A percentile compares a stretch with the other conserved stretches of the same genome.
Conservation (phyloP, 2,329 filamentous ascomycete species). For the Epichloe typhina region DNA sequence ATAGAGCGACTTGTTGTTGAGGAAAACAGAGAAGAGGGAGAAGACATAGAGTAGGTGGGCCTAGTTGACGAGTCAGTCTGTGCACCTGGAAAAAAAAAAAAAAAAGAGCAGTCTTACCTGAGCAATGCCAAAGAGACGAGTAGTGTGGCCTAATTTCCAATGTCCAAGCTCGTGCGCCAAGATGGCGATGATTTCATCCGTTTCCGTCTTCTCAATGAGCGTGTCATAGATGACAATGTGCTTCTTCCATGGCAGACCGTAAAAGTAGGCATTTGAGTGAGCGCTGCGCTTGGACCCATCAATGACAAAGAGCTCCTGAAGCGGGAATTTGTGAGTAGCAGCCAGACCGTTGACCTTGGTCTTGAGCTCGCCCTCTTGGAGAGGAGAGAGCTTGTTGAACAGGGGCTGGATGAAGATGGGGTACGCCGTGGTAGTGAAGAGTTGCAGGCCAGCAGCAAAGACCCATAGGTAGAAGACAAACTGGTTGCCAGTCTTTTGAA, state of each 20-base stretch:
- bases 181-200: conserved; percentile 86
- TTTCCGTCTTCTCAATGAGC: conserved; percentile 85
- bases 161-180: conserved; percentile 92
- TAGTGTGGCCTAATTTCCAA: conserved; percentile 94
- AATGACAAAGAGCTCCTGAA: conserved; percentile 88
- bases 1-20: conserved; percentile 89
- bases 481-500: conserved; percentile 81
- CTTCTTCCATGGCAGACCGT: conserved; percentile 97
- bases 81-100: too few species aligned
- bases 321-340: conserved; percentile 73
- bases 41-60: conserved; percentile 96
- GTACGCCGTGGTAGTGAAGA: conserved; percentile 93
- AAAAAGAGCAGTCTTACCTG: conserved; percentile 38
- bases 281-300: conserved; percentile 79
- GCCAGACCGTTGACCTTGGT: conserved; percentile 75
- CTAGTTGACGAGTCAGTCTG: conserved; percentile 27
- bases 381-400: conserved; percentile 95
- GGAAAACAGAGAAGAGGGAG: conserved; percentile 88
- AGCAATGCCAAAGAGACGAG: conserved; percentile 74
- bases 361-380: conserved; percentile 80
- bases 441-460: conserved; percentile 77
- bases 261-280: conserved; percentile 90
- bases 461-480: conserved; percentile 99
- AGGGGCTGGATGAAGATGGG: conserved; percentile 86
- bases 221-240: conserved; percentile 99